Percentiles rank a stretch among this genome's conserved stretches.
Conservation (phyloP, 2,329 filamentous ascomycete genomes). For the Epichloe glyceriae region DNA sequence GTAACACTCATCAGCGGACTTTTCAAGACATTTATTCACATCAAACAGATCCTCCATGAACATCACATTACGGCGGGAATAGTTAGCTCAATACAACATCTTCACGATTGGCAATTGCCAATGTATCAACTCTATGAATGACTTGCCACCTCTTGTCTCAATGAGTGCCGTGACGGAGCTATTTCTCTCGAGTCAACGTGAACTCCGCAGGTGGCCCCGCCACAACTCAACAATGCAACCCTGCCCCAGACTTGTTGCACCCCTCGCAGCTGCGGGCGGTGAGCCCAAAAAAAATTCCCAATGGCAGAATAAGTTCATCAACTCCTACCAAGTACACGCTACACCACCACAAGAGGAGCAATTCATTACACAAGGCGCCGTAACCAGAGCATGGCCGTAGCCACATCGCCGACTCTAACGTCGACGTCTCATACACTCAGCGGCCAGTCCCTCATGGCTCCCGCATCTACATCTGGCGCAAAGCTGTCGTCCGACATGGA, state of each 20-base stretch:
- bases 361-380: neutral
- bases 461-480: constrained; percentile 23
- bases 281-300: constrained; percentile 7
- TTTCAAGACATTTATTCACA: no score
- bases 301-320: constrained; percentile 6
- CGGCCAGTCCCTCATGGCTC: constrained; percentile 31
- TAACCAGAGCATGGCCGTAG: constrained; percentile 20
- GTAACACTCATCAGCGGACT: no score
- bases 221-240: no score
- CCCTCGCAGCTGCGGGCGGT: constrained; percentile 6
- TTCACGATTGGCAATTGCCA: no score
- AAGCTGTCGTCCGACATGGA: constrained; percentile 20
- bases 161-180: no score
- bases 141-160: no score
- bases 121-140: no score
- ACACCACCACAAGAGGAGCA: neutral
- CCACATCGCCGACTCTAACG: constrained; percentile 46
- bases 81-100: no score
- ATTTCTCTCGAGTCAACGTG: no score
- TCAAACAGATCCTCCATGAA: no score
- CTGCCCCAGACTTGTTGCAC: neutral
- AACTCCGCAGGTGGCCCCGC: no score
- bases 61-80: no score
- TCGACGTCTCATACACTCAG: constrained; percentile 53
- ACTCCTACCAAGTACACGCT: neutral